Evolutionary conservation across 352 stramenopile genomes (phyloP).

Genomic region (Phytophthora hybrid): DNA sequence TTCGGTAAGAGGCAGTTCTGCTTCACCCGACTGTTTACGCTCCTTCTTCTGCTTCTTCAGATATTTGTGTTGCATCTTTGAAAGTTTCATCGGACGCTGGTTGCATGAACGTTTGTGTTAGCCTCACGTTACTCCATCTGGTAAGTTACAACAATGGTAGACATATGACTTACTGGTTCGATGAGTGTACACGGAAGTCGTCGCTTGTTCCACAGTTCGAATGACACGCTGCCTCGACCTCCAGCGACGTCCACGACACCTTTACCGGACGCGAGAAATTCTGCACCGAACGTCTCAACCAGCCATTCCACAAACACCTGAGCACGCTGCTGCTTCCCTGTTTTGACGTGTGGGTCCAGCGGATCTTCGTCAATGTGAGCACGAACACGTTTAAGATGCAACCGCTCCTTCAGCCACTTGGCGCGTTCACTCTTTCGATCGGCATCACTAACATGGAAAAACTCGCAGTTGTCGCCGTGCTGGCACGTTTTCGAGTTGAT

Average conservation of each 20-base stretch:
- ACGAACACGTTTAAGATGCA: conserved; percentile 66
- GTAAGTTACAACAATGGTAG: not conserved
- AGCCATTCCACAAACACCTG: conserved; percentile 84
- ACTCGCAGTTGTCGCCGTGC: conserved; percentile 69
- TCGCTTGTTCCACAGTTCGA: conserved; percentile 89
- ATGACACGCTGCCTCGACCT: conserved; percentile 80
- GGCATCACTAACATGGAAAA: conserved; percentile 57
- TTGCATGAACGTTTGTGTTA: conserved; percentile 26
- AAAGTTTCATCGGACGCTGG: conserved; percentile 78
- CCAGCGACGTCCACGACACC: conserved; percentile 88
- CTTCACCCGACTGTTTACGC: conserved; percentile 23
- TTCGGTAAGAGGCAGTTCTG: conserved; percentile 23
- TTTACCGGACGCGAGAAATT: conserved; percentile 51
- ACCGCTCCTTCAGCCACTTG: conserved; percentile 69
- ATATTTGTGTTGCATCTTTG: conserved; percentile 73
- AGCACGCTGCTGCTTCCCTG: conserved; percentile 72
- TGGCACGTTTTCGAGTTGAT: conserved; percentile 85
- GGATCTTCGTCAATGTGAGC: conserved; percentile 69
- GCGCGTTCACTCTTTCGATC: conserved; percentile 62
- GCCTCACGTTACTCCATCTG: not conserved
- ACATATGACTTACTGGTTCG: conserved; percentile 69
- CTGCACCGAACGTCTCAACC: conserved; percentile 67
- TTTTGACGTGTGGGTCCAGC: conserved; percentile 77
- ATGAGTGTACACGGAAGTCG: conserved; percentile 74
- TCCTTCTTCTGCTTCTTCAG: conserved; percentile 70